A percentile compares a stretch with the other conserved stretches of the same genome.
phyloP scores from a whole-genome alignment of 2,329 filamentous ascomycete genomes.

The Geosmithia putterillii region DNA sequence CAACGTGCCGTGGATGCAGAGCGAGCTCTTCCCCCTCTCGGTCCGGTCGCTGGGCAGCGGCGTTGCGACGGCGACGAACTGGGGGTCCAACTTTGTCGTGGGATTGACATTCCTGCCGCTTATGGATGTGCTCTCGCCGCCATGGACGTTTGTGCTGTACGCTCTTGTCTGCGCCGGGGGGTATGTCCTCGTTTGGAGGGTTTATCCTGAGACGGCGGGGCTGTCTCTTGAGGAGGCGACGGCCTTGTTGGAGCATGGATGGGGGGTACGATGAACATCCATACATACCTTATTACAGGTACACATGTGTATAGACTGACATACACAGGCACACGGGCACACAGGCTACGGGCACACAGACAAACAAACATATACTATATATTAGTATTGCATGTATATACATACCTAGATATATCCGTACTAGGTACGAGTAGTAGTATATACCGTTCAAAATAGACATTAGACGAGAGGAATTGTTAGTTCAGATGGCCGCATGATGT shows the following conservation, averaged over 20 bases:
- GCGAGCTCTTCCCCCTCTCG: conserved; percentile 72
- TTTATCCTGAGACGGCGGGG: conserved; percentile 82
- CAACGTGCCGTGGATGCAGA: conserved; percentile 94
- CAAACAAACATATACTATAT: too few relatives aligned
- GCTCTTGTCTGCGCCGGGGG: conserved; percentile 55
- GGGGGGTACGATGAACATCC: conserved; percentile 54
- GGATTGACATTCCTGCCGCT: conserved; percentile 81
- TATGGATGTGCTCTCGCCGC: conserved; percentile 63
- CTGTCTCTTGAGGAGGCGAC: conserved; percentile 72
- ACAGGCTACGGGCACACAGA: too few relatives aligned
- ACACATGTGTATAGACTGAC: too few relatives aligned
- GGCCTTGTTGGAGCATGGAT: conserved; percentile 56
- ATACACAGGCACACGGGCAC: too few relatives aligned
- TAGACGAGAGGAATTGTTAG: too few relatives aligned
- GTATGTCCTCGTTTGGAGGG: conserved; percentile 55
- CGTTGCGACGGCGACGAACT: conserved; percentile 69
- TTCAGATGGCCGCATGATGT: too few relatives aligned
- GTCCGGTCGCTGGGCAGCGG: conserved; percentile 64
- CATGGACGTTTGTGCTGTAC: conserved; percentile 74
- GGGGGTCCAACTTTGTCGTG: conserved; percentile 76
- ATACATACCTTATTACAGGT: too few relatives aligned
- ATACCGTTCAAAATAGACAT: too few relatives aligned
- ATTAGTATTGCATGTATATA: too few relatives aligned
- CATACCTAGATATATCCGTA: too few relatives aligned
- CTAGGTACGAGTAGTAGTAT: too few relatives aligned